Percentiles rank a stretch among this genome's conserved stretches.
Conservation (phyloP, 1,139 yeast genomes). For the Diutina scorzettiae region DNA sequence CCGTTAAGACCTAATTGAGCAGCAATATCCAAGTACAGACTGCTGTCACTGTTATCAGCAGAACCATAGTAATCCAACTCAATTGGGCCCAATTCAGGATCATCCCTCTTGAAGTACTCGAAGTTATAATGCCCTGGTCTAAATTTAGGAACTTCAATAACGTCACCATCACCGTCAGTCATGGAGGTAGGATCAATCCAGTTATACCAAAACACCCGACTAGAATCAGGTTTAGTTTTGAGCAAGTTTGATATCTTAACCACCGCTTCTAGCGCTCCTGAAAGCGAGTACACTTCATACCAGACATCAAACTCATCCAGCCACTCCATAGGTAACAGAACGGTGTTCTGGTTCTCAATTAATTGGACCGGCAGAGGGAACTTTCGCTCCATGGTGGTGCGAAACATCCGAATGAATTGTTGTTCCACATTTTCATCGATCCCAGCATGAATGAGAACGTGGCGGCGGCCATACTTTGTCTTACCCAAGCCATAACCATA, state of each 20-base stretch:
- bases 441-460: not conserved
- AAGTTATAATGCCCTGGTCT: not conserved
- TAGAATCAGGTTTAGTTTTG: not conserved
- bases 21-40: not conserved
- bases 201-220: not conserved
- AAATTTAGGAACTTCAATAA: not conserved
- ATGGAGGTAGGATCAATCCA: constrained; percentile 4
- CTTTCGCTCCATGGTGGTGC: not conserved
- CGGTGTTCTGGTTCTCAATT: not conserved
- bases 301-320: not conserved
- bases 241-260: not conserved
- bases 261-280: not conserved
- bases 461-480: not conserved
- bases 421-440: not conserved
- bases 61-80: not conserved
- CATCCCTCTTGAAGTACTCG: not conserved
- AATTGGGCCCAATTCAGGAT: not conserved
- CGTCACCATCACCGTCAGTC: constrained; percentile 2
- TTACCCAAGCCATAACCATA: not conserved
- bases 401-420: not conserved
- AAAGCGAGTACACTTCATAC: not conserved
- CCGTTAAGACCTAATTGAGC: not conserved
- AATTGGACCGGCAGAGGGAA: not conserved
- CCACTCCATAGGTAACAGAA: not conserved
- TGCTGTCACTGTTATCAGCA: not conserved